phyloP scores from a whole-genome alignment of 495 filamentous ascomycete genomes.

The Geopyxis carbonaria region DNA sequence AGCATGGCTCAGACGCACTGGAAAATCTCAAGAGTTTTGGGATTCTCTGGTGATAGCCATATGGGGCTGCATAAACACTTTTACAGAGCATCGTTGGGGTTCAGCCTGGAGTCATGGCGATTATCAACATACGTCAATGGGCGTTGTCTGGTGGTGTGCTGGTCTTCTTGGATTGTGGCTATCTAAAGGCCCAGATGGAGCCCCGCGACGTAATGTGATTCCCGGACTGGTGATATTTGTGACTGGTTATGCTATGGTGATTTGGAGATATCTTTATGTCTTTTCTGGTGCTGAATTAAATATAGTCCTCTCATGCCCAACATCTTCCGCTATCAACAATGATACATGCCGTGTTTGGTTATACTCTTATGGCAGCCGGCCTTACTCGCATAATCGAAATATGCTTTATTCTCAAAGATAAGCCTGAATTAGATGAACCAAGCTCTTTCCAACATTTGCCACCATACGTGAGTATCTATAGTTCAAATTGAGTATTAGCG shows the following conservation, averaged over 20 bases:
- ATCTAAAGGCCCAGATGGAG: conserved; percentile 61
- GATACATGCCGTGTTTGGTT: conserved; percentile 86
- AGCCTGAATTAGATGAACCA: conserved; percentile 40
- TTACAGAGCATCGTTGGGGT: conserved; percentile 95
- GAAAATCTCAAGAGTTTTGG: conserved; percentile 91
- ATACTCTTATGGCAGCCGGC: conserved; percentile 85
- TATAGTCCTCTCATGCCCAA: conserved; percentile 48
- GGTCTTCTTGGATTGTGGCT: conserved; percentile 87
- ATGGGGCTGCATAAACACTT: conserved; percentile 91
- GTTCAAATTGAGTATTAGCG: conserved; percentile 1
- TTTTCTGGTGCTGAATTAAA: conserved; percentile 1
- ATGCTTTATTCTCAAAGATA: conserved; percentile 66
- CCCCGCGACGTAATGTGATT: conserved; percentile 79
- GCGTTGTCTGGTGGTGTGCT: conserved; percentile 91
- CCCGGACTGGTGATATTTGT: conserved; percentile 77
- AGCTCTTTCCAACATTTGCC: conserved; percentile 89
- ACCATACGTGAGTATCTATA: conserved; percentile 57
- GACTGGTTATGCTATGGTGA: conserved; percentile 80
- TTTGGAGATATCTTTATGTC: conserved; percentile 9
- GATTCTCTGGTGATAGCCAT: conserved; percentile 77
- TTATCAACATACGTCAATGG: conserved; percentile 94
- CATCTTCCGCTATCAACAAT: conserved; percentile 63
- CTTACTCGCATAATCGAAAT: conserved; percentile 76
- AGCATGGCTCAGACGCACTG: conserved; percentile 64
- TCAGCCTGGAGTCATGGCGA: conserved; percentile 81